Conservation (phyloP, 805 yeast species). For the Clavispora carvajalis region DNA sequence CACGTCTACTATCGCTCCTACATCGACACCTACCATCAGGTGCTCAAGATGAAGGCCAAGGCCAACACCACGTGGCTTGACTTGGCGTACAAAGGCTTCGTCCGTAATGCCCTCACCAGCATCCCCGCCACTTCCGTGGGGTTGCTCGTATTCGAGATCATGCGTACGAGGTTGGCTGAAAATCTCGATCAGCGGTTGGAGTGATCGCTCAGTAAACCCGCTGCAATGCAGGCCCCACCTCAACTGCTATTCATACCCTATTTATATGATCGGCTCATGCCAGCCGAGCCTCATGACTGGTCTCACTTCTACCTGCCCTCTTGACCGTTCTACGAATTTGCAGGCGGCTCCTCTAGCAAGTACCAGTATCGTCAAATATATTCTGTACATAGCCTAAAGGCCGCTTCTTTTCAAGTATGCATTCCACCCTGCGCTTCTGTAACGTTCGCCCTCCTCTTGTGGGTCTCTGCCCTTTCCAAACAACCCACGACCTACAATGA, state of each 20-base stretch:
- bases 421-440: constrained; percentile 91
- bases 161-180: constrained; percentile 47
- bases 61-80: constrained; percentile 53
- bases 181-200: constrained; percentile 18
- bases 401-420: constrained; percentile 56
- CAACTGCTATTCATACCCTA: too few relatives aligned
- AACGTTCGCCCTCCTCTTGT: constrained; percentile 77
- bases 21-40: constrained; percentile 64
- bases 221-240: too few relatives aligned
- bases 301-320: too few relatives aligned
- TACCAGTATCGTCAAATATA: too few relatives aligned
- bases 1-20: constrained; percentile 70
- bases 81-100: constrained; percentile 77
- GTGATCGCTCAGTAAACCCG: too few relatives aligned
- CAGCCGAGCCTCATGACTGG: too few relatives aligned
- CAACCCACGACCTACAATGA: constrained; percentile 97
- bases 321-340: too few relatives aligned
- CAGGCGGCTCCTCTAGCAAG: too few relatives aligned
- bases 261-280: too few relatives aligned
- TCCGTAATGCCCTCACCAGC: constrained; percentile 62
- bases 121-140: constrained; percentile 91
- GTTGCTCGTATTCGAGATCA: constrained; percentile 74
- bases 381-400: background rate
- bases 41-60: constrained; percentile 47
- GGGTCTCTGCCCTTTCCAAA: constrained; percentile 95